phyloP scores from a whole-genome alignment of 1,284 basidiomycete genomes.

The Heliocybe sulcata region DNA sequence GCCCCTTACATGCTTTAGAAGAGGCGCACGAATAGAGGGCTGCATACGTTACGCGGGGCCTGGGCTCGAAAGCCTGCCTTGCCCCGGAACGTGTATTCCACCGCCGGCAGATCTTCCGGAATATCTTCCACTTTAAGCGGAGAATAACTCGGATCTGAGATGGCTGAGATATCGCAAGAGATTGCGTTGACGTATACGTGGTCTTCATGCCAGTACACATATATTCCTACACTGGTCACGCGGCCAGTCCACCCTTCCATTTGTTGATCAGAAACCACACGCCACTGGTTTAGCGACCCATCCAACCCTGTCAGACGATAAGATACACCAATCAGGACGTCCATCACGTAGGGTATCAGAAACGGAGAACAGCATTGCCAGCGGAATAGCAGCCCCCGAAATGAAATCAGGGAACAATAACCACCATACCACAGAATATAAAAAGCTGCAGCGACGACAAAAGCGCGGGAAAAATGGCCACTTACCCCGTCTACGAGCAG shows the following conservation, averaged over 20 bases:
- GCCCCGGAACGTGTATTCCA: background rate
- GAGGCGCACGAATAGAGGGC: background rate
- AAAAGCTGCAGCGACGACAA: background rate
- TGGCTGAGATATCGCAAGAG: background rate
- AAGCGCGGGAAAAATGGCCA: slow-evolving; percentile 7
- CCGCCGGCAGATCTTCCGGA: background rate
- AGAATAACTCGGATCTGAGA: background rate
- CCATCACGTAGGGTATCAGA: background rate
- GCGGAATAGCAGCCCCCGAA: background rate
- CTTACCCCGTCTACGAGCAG: slow-evolving; percentile 71
- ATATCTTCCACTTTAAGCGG: background rate
- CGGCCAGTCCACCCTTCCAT: background rate
- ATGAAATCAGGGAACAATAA: background rate
- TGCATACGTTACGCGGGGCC: background rate
- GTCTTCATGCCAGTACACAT: background rate
- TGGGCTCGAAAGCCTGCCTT: background rate
- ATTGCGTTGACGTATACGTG: background rate
- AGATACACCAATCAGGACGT: background rate
- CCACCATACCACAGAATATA: background rate
- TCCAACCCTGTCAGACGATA: slow-evolving; percentile 1
- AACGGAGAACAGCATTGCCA: background rate
- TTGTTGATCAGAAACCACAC: background rate
- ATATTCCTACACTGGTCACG: background rate
- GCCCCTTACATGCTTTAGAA: background rate
- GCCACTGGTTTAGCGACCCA: background rate